Conservation (phyloP, 164 flowering plant genomes). For the Magnolia kwangsiensis region DNA sequence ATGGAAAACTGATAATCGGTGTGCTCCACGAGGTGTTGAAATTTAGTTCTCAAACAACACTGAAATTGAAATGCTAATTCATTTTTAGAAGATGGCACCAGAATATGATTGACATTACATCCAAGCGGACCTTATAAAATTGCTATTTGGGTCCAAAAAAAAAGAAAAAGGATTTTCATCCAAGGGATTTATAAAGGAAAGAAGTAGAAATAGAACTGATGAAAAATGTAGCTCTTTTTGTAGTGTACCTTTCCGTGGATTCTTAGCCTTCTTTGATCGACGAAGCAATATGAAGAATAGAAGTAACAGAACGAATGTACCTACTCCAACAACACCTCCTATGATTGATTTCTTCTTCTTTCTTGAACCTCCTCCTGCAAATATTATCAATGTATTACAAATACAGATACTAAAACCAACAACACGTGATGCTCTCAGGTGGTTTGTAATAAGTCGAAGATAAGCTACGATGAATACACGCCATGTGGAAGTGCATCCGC, state of each 20-base stretch:
- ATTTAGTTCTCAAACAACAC: too few species aligned
- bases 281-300: slow-evolving; percentile 15
- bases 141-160: too few species aligned
- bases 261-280: slow-evolving; percentile 15
- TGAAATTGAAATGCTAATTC: too few species aligned
- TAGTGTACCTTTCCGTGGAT: slow-evolving; percentile 6
- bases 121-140: too few species aligned
- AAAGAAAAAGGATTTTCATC: not conserved
- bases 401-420: not conserved
- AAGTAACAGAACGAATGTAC: slow-evolving; percentile 15
- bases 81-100: too few species aligned
- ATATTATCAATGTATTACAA: not conserved
- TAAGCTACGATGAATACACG: too few species aligned
- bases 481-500: too few species aligned
- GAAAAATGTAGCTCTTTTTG: slow-evolving; percentile 5
- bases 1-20: too few species aligned
- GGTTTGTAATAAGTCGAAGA: too few species aligned
- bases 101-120: too few species aligned
- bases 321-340: slow-evolving; percentile 42
- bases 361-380: slow-evolving; percentile 31
- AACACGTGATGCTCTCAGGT: not conserved
- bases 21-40: too few species aligned
- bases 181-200: not conserved
- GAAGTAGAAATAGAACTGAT: not conserved
- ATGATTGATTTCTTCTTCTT: slow-evolving; percentile 29